Percentiles rank a stretch among this genome's conserved stretches.
Evolutionary conservation across 495 filamentous ascomycete species (phyloP).

Genomic region (Cudoniella acicularis): DNA sequence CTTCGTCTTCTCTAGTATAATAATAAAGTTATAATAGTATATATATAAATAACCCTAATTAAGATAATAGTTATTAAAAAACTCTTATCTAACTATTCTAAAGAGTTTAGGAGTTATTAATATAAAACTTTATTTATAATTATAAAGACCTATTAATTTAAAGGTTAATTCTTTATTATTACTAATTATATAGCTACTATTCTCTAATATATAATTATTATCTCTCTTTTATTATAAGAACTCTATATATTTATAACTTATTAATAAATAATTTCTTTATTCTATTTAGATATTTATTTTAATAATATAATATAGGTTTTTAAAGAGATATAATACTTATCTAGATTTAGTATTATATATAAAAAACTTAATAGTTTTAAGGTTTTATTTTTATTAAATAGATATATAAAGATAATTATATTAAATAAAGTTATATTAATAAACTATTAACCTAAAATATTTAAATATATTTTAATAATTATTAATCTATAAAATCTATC

Average conservation of each 20-base stretch:
- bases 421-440: background rate
- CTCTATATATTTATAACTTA: slow-evolving; percentile 7
- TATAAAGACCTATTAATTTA: slow-evolving; percentile 1
- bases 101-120: slow-evolving; percentile 4
- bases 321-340: slow-evolving; percentile 10
- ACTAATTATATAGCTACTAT: slow-evolving; percentile 11
- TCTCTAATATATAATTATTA: slow-evolving; percentile 13
- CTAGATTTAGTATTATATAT: background rate
- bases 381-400: slow-evolving; percentile 13
- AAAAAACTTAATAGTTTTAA: background rate
- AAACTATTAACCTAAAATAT: background rate
- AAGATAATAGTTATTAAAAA: background rate
- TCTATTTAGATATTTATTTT: background rate
- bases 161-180: slow-evolving; percentile 9
- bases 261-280: background rate
- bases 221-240: slow-evolving; percentile 4
- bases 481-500: slow-evolving; percentile 3
- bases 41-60: background rate
- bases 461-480: slow-evolving; percentile 16
- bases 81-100: background rate
- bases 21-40: background rate
- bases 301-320: slow-evolving; percentile 13
- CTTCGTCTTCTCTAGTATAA: background rate
- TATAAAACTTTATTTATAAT: slow-evolving; percentile 12
- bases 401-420: slow-evolving; percentile 11